phyloP scores from a whole-genome alignment of 768 basidiomycete species.

The Mycena crocata region DNA sequence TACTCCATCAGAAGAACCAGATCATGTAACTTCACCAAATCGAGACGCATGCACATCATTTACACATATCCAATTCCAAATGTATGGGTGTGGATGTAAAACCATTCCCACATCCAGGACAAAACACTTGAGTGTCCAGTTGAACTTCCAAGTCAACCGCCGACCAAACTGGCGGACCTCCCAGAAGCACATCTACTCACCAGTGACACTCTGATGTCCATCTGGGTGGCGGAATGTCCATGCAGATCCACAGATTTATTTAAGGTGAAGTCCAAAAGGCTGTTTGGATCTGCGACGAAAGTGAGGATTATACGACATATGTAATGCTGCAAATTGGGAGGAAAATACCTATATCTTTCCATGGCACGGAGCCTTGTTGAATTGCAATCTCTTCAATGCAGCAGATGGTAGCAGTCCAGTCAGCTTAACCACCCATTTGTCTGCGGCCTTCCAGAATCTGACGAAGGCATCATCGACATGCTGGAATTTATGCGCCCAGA shows the following conservation, averaged over 20 bases:
- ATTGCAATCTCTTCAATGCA: background rate
- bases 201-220: background rate
- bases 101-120: too few species aligned
- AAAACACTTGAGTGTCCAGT: conserved; percentile 15
- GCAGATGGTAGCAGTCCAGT: background rate
- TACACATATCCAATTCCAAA: too few species aligned
- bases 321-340: background rate
- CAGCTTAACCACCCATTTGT: background rate
- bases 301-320: background rate
- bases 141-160: conserved; percentile 5
- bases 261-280: conserved; percentile 12
- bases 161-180: conserved; percentile 14
- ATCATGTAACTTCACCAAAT: too few species aligned
- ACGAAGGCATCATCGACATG: background rate
- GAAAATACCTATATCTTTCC: background rate
- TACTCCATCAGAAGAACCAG: too few species aligned
- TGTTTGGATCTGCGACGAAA: background rate
- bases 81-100: too few species aligned
- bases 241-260: conserved; percentile 15
- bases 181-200: conserved; percentile 21
- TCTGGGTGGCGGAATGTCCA: conserved; percentile 22
- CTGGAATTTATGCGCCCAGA: conserved; percentile 13
- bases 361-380: background rate
- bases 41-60: too few species aligned
- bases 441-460: conserved; percentile 21